phyloP scores from a whole-genome alignment of 495 filamentous ascomycete genomes.

The Talaromyces adpressus region DNA sequence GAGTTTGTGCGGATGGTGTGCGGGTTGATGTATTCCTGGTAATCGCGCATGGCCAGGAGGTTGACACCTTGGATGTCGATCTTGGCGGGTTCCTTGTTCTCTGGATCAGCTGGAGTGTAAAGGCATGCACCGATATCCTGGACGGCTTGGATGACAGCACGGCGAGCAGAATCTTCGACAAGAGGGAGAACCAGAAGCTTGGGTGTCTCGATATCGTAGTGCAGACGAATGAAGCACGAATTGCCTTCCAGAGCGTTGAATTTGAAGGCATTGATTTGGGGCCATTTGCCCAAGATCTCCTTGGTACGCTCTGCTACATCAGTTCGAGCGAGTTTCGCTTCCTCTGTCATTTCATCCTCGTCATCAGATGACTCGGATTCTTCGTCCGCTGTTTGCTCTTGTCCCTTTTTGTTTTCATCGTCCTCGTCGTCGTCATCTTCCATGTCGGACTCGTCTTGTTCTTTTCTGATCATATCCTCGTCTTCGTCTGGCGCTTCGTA shows the following conservation, averaged over 20 bases:
- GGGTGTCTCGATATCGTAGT: conserved; percentile 72
- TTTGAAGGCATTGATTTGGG: conserved; percentile 64
- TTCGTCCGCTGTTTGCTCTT: conserved; percentile 17
- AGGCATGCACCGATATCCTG: conserved; percentile 64
- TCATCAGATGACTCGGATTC: conserved; percentile 24
- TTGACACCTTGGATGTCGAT: conserved; percentile 84
- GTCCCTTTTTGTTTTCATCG: conserved; percentile 17
- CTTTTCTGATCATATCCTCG: conserved; percentile 63
- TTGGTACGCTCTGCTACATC: conserved; percentile 50
- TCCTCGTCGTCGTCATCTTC: conserved; percentile 43
- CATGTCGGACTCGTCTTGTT: conserved; percentile 32
- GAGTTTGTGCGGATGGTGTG: conserved; percentile 88
- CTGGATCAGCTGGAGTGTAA: conserved; percentile 57
- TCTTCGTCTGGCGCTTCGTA: conserved; percentile 92
- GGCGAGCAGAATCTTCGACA: conserved; percentile 68
- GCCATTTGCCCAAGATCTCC: conserved; percentile 57
- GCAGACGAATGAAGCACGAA: conserved; percentile 72
- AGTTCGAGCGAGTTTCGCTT: conserved; percentile 17
- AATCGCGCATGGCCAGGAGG: conserved; percentile 80
- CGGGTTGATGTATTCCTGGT: conserved; percentile 78
- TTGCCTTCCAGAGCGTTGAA: conserved; percentile 70
- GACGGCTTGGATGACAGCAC: conserved; percentile 82
- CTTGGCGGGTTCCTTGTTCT: conserved; percentile 45
- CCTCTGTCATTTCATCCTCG: conserved; percentile 24
- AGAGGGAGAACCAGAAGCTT: conserved; percentile 91